Conservation (phyloP, 257 asterid species). For the Orobanche coerulescens region DNA sequence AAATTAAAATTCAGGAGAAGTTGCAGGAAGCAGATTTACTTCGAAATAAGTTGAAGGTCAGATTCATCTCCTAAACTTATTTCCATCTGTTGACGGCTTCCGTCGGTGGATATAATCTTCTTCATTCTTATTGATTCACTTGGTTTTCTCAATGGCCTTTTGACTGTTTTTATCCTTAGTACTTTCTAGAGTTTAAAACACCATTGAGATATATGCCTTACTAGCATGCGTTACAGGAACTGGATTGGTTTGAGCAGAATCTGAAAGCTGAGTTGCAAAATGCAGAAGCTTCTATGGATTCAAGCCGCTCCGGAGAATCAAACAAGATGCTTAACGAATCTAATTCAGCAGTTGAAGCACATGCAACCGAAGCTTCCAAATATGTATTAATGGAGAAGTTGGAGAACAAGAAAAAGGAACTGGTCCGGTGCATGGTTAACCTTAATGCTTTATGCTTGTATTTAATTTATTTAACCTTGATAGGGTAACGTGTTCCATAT, state of each 20-base stretch:
- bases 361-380: conserved; percentile 42
- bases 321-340: conserved; percentile 30
- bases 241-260: conserved; percentile 51
- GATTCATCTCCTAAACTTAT: conserved; percentile 21
- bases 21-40: conserved; percentile 64
- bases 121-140: conserved; percentile 9
- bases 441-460: background rate
- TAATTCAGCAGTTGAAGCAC: conserved; percentile 27
- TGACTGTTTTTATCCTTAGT: background rate
- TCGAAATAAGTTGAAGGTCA: conserved; percentile 67
- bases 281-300: conserved; percentile 24
- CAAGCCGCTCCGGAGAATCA: conserved; percentile 33
- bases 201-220: background rate
- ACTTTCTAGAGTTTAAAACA: background rate
- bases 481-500: too few species aligned
- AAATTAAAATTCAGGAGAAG: conserved; percentile 64
- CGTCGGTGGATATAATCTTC: background rate
- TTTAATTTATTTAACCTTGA: background rate
- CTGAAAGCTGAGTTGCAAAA: conserved; percentile 50
- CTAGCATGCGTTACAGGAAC: conserved; percentile 39
- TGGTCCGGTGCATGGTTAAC: conserved; percentile 40
- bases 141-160: background rate
- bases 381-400: conserved; percentile 42
- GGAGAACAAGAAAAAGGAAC: conserved; percentile 64
- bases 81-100: background rate